Conservation (phyloP, 1,139 yeast genomes). For the Protomyces inundatus region DNA sequence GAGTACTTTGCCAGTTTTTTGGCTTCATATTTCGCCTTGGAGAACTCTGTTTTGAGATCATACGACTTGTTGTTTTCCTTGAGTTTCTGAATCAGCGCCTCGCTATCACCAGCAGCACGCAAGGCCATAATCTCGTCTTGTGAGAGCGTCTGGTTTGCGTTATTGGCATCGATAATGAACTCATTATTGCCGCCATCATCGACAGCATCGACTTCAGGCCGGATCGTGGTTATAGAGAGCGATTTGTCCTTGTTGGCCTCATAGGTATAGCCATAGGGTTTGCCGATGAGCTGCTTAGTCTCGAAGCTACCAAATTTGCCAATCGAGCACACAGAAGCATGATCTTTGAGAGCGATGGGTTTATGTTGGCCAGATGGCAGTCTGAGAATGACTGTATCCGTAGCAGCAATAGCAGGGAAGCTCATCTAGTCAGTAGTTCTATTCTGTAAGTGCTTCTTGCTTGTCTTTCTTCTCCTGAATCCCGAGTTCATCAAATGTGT, state of each 20-base stretch:
- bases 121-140: constrained; percentile 73
- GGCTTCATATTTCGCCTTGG: constrained; percentile 85
- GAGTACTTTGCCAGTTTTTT: constrained; percentile 89
- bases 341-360: constrained; percentile 3
- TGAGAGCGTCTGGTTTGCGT: constrained; percentile 63
- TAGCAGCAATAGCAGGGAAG: background rate
- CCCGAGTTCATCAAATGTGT: too few relatives aligned
- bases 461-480: too few relatives aligned
- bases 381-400: constrained; percentile 12
- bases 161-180: constrained; percentile 65
- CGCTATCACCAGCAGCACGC: constrained; percentile 46
- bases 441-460: too few relatives aligned
- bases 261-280: constrained; percentile 81
- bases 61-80: constrained; percentile 80
- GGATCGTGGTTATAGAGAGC: constrained; percentile 31
- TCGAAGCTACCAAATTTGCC: constrained; percentile 89
- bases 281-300: constrained; percentile 70
- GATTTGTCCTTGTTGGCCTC: constrained; percentile 63
- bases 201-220: constrained; percentile 4
- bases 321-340: constrained; percentile 52
- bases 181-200: constrained; percentile 60
- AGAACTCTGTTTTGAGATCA: constrained; percentile 78
- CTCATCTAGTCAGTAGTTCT: too few relatives aligned
- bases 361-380: constrained; percentile 18
- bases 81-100: constrained; percentile 71